Evolutionary conservation across 148 eudicot genomes (phyloP).

Genomic region (Drosera capensis): DNA sequence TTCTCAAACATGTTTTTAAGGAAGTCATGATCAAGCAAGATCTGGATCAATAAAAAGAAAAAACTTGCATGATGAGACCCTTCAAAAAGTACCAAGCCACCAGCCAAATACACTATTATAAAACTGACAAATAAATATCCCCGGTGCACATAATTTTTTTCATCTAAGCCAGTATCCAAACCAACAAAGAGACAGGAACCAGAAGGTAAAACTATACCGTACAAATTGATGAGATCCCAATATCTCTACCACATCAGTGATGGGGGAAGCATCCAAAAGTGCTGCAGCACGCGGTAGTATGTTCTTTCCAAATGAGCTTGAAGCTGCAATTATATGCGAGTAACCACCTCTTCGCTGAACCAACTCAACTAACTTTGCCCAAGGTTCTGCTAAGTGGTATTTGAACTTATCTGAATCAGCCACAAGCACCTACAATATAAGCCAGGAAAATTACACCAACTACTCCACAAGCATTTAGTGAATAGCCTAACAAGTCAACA

Average conservation of each 20-base stretch:
- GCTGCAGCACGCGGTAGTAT: slow-evolving; percentile 92
- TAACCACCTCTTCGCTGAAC: slow-evolving; percentile 55
- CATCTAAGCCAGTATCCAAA: neutral
- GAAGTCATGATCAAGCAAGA: no score
- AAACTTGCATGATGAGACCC: no score
- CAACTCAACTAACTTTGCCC: slow-evolving; percentile 65
- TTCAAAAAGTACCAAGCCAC: no score
- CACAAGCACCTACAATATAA: slow-evolving; percentile 45
- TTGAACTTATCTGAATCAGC: slow-evolving; percentile 76
- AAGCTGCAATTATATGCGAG: slow-evolving; percentile 67
- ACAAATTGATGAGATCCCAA: slow-evolving; percentile 59
- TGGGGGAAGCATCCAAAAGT: slow-evolving; percentile 83
- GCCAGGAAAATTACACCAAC: neutral
- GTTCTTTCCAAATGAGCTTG: slow-evolving; percentile 89
- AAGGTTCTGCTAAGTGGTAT: slow-evolving; percentile 80
- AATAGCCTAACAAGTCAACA: no score
- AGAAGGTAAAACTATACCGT: slow-evolving; percentile 23
- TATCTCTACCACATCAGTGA: slow-evolving; percentile 62
- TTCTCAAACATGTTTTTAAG: no score
- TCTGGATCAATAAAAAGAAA: no score
- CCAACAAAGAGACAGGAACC: neutral
- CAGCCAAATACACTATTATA: no score
- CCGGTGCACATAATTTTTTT: neutral
- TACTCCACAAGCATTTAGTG: no score
- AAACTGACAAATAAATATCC: no score